These are phyloP conservation scores for Agrocybe chaxingu DNA, from an alignment of 768 basidiomycete genomes.

Conservation along the genomic window DNA sequence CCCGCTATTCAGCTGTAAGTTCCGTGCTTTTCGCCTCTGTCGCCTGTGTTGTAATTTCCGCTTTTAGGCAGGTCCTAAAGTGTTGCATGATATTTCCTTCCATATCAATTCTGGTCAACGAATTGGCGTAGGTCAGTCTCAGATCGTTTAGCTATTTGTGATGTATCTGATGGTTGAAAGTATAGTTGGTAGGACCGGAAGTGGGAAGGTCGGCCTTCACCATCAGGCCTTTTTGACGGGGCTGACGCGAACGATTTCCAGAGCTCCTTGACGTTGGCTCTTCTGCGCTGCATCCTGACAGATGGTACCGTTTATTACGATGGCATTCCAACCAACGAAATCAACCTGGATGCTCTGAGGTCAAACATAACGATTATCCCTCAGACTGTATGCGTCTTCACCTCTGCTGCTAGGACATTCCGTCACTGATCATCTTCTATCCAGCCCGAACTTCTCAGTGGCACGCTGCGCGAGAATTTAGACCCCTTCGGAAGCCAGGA, in stretches of 20 bases:
- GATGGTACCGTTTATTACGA: constrained; percentile 51
- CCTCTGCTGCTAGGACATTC: constrained; percentile 25
- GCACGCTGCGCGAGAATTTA: constrained; percentile 54
- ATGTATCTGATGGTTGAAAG: background rate
- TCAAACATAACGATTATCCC: constrained; percentile 56
- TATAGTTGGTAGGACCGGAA: constrained; percentile 22
- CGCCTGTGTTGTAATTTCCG: background rate
- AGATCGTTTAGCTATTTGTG: background rate
- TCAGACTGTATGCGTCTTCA: constrained; percentile 28
- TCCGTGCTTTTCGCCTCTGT: too few species aligned
- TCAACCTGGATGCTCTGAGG: constrained; percentile 54
- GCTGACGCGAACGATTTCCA: constrained; percentile 2
- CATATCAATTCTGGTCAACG: constrained; percentile 51
- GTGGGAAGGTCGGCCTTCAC: constrained; percentile 18
- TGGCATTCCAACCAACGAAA: constrained; percentile 36
- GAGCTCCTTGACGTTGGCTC: constrained; percentile 39
- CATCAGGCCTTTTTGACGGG: background rate
- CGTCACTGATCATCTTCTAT: background rate
- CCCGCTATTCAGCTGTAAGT: constrained; percentile 43
- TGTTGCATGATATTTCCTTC: constrained; percentile 54
- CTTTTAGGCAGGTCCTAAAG: constrained; percentile 41
- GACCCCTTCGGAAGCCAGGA: constrained; percentile 59
- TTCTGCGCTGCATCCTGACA: constrained; percentile 51
- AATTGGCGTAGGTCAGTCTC: constrained; percentile 44
- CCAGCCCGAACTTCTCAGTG: constrained; percentile 34